A percentile compares a stretch with the other conserved stretches of the same genome.
Evolutionary conservation across 495 filamentous ascomycete species (phyloP).

Genomic region (Penicillium maclennaniae): DNA sequence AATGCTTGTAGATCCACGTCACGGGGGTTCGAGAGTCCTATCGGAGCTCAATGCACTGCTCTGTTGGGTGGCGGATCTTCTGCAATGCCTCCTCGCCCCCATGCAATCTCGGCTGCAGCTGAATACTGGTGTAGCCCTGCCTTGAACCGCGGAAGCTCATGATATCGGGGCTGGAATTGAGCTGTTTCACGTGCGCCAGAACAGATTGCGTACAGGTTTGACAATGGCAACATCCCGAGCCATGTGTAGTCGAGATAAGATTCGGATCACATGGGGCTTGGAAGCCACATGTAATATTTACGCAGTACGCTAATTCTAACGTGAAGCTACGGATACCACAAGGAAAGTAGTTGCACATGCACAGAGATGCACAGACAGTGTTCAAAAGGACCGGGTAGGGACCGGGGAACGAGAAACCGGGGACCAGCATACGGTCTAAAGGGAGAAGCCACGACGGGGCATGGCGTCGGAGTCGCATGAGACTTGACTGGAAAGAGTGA

Average conservation of each 20-base stretch:
- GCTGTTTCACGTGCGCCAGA: constrained; percentile 14
- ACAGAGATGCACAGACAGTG: not conserved
- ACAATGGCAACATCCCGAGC: not conserved
- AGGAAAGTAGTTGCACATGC: not conserved
- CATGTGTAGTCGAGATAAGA: constrained; percentile 16
- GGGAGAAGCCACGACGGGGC: not conserved
- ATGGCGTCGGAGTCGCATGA: constrained; percentile 3
- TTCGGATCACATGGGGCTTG: constrained; percentile 11
- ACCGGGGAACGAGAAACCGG: not conserved
- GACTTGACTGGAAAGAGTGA: not conserved
- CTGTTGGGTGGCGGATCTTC: constrained; percentile 5
- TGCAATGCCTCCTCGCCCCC: not conserved
- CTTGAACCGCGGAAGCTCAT: constrained; percentile 14
- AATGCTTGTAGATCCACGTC: constrained; percentile 2
- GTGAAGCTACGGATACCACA: not conserved
- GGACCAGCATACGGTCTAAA: not conserved
- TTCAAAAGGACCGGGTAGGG: not conserved
- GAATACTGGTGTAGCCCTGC: not conserved
- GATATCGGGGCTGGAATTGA: constrained; percentile 1
- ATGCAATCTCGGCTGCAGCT: constrained; percentile 5
- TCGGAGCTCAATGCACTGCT: not conserved
- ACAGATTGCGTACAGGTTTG: not conserved
- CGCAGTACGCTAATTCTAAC: constrained; percentile 7
- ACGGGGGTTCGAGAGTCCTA: not conserved
- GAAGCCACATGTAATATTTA: constrained; percentile 12